phyloP scores from a whole-genome alignment of 2,329 filamentous ascomycete genomes.

The Trichoderma atroviride region DNA sequence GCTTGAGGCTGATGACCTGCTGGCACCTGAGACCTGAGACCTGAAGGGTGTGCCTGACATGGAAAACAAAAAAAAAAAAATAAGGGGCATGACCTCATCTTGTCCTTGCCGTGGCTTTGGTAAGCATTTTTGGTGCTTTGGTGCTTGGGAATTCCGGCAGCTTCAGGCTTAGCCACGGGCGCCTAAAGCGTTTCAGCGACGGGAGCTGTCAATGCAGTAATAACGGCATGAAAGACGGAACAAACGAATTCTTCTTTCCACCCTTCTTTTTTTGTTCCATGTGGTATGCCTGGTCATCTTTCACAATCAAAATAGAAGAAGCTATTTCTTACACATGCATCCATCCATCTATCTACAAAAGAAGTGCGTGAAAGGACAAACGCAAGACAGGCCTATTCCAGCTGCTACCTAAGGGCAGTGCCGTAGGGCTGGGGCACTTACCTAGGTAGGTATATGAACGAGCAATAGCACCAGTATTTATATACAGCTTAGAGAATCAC shows the following conservation, averaged over 20 bases:
- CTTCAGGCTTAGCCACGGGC: not conserved
- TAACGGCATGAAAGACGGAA: not conserved
- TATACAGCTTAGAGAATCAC: not conserved
- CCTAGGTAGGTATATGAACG: no score
- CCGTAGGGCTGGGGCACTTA: not conserved
- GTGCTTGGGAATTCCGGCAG: not conserved
- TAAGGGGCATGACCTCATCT: slow-evolving; percentile 26
- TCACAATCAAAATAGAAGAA: not conserved
- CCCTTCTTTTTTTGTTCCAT: not conserved
- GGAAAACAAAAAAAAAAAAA: slow-evolving; percentile 12
- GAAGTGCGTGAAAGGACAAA: not conserved
- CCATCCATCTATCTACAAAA: not conserved
- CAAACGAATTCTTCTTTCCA: not conserved
- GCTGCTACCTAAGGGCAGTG: no score
- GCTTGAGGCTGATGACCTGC: slow-evolving; percentile 27
- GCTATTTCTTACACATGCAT: not conserved
- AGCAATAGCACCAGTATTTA: not conserved
- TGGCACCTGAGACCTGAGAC: slow-evolving; percentile 23
- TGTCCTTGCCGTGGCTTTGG: slow-evolving; percentile 8
- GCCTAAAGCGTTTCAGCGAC: slow-evolving; percentile 4
- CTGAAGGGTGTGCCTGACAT: slow-evolving; percentile 19
- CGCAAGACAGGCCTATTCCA: not conserved
- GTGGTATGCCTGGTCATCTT: not conserved
- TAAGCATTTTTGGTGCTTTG: not conserved
- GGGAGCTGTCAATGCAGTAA: slow-evolving; percentile 10